Evolutionary conservation across 805 yeast genomes (phyloP).

Genomic region (Hanseniaspora thailandica): DNA sequence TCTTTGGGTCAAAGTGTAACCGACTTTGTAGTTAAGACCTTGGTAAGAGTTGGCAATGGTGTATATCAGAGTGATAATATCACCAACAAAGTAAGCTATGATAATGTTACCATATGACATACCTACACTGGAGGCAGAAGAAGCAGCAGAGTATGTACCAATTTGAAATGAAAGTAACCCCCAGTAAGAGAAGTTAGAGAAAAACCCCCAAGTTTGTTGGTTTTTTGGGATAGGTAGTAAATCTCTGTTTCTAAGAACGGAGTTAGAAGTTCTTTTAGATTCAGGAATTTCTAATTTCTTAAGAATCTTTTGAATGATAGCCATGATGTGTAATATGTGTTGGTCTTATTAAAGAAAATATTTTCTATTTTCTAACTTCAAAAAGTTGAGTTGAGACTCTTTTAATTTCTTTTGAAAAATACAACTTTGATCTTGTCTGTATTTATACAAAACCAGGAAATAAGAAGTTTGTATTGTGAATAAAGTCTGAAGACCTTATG

Average conservation of each 20-base stretch:
- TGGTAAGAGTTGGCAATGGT: conserved; percentile 39
- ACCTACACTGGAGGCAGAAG: conserved; percentile 36
- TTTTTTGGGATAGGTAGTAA: conserved; percentile 23
- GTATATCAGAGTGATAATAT: conserved; percentile 33
- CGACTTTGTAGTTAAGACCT: conserved; percentile 41
- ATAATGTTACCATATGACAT: conserved; percentile 37
- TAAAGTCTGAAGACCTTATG: background rate
- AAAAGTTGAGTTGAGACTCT: too few species aligned
- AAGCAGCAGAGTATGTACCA: conserved; percentile 37
- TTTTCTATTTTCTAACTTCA: background rate
- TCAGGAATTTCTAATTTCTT: conserved; percentile 27
- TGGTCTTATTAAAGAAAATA: background rate
- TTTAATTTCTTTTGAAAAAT: background rate
- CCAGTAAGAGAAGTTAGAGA: conserved; percentile 36
- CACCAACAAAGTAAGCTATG: conserved; percentile 38
- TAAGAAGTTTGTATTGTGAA: background rate
- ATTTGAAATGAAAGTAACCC: conserved; percentile 35
- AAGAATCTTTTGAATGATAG: conserved; percentile 1
- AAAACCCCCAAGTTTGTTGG: conserved; percentile 32
- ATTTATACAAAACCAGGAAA: background rate
- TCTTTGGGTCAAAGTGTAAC: conserved; percentile 37
- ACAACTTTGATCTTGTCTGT: background rate
- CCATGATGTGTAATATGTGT: background rate
- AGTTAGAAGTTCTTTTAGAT: conserved; percentile 24
- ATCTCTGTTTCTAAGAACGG: conserved; percentile 29